phyloP scores from a whole-genome alignment of 2,329 filamentous ascomycete genomes.

The Aureobasidium pullulans region DNA sequence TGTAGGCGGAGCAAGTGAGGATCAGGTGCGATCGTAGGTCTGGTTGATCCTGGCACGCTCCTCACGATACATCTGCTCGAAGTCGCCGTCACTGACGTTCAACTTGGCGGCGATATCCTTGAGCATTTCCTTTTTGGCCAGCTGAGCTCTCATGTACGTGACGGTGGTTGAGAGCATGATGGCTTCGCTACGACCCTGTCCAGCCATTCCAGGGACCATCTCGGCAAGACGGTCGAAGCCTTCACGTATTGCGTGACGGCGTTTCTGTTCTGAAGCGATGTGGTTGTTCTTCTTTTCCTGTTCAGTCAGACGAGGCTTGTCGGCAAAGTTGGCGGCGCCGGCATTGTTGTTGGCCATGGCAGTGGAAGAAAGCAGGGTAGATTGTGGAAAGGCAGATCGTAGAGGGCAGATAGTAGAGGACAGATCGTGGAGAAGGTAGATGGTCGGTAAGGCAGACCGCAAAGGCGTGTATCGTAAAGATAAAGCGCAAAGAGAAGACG shows the following conservation, averaged over 20 bases:
- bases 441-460: background rate
- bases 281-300: slow-evolving; percentile 68
- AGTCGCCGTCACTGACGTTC: slow-evolving; percentile 19
- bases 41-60: slow-evolving; percentile 13
- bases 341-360: slow-evolving; percentile 3
- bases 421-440: background rate
- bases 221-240: slow-evolving; percentile 76
- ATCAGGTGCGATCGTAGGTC: slow-evolving; percentile 9
- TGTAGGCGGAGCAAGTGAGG: background rate
- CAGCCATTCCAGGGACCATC: slow-evolving; percentile 73
- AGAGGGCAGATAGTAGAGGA: background rate
- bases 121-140: slow-evolving; percentile 30
- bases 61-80: slow-evolving; percentile 19
- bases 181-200: slow-evolving; percentile 77
- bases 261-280: slow-evolving; percentile 61
- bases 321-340: slow-evolving; percentile 23
- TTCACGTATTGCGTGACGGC: slow-evolving; percentile 67
- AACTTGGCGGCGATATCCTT: slow-evolving; percentile 27
- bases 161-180: slow-evolving; percentile 61
- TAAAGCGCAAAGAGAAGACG: background rate
- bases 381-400: background rate
- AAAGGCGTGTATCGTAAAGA: background rate
- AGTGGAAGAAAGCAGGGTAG: background rate
- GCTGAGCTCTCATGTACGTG: slow-evolving; percentile 35
- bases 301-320: slow-evolving; percentile 60